Conservation (phyloP, 1,284 basidiomycete species). For the Rhizoctonia solani region DNA sequence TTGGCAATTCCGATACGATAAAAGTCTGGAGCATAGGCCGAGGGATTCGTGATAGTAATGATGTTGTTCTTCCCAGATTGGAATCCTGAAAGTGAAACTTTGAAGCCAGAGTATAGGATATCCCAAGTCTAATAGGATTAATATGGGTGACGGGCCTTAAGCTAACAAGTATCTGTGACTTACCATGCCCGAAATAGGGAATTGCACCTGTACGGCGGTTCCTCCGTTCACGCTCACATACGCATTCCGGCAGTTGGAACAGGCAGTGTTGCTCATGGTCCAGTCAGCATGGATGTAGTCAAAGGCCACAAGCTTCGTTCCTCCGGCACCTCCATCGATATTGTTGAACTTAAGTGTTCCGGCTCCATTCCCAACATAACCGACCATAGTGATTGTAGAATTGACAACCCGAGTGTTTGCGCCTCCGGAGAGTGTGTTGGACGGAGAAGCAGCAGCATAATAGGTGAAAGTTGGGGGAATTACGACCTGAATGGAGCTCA, state of each 20-base stretch:
- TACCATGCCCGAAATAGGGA: constrained; percentile 57
- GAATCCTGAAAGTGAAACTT: constrained; percentile 51
- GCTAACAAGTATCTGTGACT: constrained; percentile 35
- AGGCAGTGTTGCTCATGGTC: constrained; percentile 51
- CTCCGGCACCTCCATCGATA: constrained; percentile 52
- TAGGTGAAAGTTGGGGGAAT: constrained; percentile 48
- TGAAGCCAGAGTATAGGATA: constrained; percentile 50
- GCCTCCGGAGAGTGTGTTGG: constrained; percentile 50
- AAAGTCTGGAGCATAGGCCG: constrained; percentile 48
- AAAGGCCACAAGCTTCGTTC: constrained; percentile 52
- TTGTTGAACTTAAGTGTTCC: constrained; percentile 52
- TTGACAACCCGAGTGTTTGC: constrained; percentile 50
- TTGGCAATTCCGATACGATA: constrained; percentile 49
- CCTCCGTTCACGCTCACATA: constrained; percentile 55
- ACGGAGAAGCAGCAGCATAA: constrained; percentile 49
- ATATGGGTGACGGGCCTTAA: neutral
- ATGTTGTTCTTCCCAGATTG: constrained; percentile 51
- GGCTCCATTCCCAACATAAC: constrained; percentile 50
- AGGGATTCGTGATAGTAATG: constrained; percentile 51
- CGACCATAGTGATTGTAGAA: constrained; percentile 50
- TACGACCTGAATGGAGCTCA: constrained; percentile 44
- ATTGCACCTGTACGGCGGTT: constrained; percentile 50
- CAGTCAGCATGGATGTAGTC: constrained; percentile 57
- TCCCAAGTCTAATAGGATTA: constrained; percentile 49
- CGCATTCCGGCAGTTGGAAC: constrained; percentile 55